Percentiles rank a stretch among this genome's conserved stretches.
Conservation (phyloP, 2,329 filamentous ascomycete genomes). For the Didymella keratinophila region DNA sequence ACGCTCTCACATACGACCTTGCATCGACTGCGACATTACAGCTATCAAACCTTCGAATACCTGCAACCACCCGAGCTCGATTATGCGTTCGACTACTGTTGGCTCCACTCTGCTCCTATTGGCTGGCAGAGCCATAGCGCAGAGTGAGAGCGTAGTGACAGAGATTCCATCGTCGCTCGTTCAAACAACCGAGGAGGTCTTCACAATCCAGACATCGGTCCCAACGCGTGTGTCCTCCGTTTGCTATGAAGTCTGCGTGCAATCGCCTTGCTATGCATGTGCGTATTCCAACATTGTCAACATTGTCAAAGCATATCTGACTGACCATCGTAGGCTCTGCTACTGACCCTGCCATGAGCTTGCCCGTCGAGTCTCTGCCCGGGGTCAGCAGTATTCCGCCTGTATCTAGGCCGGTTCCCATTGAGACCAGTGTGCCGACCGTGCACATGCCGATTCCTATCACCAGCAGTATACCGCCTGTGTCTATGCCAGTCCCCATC, state of each 20-base stretch:
- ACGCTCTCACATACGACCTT: background rate
- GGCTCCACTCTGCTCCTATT: slow-evolving; percentile 35
- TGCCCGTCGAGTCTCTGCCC: slow-evolving; percentile 16
- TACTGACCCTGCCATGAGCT: slow-evolving; percentile 23
- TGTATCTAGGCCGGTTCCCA: background rate
- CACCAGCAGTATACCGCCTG: background rate
- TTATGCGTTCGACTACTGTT: slow-evolving; percentile 36
- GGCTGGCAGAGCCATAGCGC: slow-evolving; percentile 32
- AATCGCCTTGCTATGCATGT: slow-evolving; percentile 41
- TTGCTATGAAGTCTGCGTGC: slow-evolving; percentile 39
- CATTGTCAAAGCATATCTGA: background rate
- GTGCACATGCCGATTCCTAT: background rate
- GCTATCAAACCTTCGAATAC: background rate
- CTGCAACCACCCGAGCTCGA: slow-evolving; percentile 6
- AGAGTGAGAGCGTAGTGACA: slow-evolving; percentile 14
- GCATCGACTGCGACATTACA: background rate
- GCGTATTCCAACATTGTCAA: slow-evolving; percentile 15
- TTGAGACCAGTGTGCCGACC: background rate
- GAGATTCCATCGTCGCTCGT: slow-evolving; percentile 14
- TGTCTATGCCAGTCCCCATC: slow-evolving; percentile 11
- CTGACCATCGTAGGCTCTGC: slow-evolving; percentile 17
- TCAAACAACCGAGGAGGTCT: slow-evolving; percentile 30
- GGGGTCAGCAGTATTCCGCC: slow-evolving; percentile 1
- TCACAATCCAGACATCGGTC: slow-evolving; percentile 42
- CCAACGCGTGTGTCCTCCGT: slow-evolving; percentile 24